Evolutionary conservation across 2,329 filamentous ascomycete genomes (phyloP), one percentile per base, ranked within the genome.

Genomic region (Cucurbitaria berberidis): DNA sequence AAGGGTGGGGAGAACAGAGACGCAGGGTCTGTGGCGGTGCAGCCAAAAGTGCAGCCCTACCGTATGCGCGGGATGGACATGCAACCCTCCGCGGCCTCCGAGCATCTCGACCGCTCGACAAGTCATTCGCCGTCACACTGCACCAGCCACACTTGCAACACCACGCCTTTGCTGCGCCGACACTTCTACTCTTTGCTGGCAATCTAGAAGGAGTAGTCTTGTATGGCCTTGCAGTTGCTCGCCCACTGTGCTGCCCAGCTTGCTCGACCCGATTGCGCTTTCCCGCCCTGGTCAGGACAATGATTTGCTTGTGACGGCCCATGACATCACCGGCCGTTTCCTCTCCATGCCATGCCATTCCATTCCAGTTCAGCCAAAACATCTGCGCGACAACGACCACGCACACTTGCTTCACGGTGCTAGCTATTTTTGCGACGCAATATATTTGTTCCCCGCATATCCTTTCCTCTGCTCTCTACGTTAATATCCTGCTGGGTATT

Each of bases 71-170:
- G 48, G 36, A n/a, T n/a, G 30, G n/a, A n/a, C n/a, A 48, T 49
- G 47, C 42, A 53, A 54, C 45, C 55, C 29, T 49, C 40, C 46
- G 51, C 61, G 61, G 59, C 35, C 50, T 43, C 63, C 62, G 63
- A 57, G 22, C 39, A 46, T 57, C 59, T 59, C 44, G 55, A 41
- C 38, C 21, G n/a, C 15, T 26, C 27, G 8, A 44, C 43, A 29
- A n/a, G 29, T 44, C 36, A 53, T 62, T 52, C 45, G 54, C 39
- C 35, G 32, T 42, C 32, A 32, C 44, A 41, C 21, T n/a, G 13
- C 55, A 64, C 62, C 57, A 68, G 63, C 65, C 65, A 68, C 63
- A 62, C 48, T 16, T 56, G 49, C 30, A 59, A 53, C n/a, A n/a
- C n/a, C n/a, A 57, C 52, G 34, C 41, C 55, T 41, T 50, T 19